Conservation (phyloP, 371 early-diverging fungal genomes). For the Zancudomyces culisetae region DNA sequence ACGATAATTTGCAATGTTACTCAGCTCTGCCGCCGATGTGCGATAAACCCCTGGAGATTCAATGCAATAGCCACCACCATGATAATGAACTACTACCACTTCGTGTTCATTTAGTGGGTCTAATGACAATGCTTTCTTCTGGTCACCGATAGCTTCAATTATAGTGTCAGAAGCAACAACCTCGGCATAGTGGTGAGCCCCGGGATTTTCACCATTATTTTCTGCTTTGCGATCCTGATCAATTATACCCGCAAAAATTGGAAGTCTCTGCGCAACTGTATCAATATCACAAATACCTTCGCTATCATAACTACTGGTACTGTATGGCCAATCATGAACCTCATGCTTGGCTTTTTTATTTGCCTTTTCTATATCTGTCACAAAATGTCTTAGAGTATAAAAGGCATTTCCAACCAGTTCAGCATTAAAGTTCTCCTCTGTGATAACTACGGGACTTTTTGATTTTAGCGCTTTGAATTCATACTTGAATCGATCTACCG, state of each 20-base stretch:
- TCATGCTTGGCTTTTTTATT: neutral
- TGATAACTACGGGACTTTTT: neutral
- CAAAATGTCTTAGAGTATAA: neutral
- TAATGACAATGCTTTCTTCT: constrained; percentile 1
- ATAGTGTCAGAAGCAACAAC: neutral
- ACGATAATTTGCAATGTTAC: neutral
- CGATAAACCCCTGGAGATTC: constrained; percentile 12
- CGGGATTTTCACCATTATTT: too few species aligned
- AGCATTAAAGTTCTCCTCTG: neutral
- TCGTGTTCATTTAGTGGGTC: constrained; percentile 6
- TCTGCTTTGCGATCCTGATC: neutral
- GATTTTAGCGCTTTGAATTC: neutral
- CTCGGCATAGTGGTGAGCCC: neutral
- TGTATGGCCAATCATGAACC: too few species aligned
- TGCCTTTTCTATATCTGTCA: neutral
- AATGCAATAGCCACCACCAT: constrained; percentile 15
- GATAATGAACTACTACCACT: constrained; percentile 9
- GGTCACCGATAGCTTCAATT: neutral
- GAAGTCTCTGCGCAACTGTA: neutral
- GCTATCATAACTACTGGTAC: neutral
- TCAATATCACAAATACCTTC: neutral
- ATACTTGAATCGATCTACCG: neutral
- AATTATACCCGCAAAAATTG: neutral
- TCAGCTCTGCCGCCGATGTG: constrained; percentile 1
- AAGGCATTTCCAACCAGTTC: neutral